Base-by-base conservation (phyloP, 2,329 filamentous ascomycete species). In the Xylaria hypoxylon region DNA sequence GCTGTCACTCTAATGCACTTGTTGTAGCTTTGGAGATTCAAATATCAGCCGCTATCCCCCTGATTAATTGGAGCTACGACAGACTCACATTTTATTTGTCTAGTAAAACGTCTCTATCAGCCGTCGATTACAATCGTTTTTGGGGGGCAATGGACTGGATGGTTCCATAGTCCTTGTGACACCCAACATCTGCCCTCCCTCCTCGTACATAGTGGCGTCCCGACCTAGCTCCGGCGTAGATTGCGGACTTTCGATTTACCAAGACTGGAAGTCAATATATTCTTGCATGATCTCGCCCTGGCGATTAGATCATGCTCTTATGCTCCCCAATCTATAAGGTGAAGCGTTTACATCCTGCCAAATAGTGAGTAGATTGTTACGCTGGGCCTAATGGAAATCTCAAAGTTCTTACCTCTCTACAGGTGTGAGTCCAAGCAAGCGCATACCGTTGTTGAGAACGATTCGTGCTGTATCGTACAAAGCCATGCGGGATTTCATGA, bases 371-470 rank as follows among this genome's bases (percentile, higher is more conserved):
- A 8, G 1, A 42, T 26, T 47, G 19, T n/a, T 22, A 35, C 17
- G 8, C 5, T 26, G 19, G 26, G 24, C 2, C 15, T 19, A 4
- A 47, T 33, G 5, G 42, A n/a, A 6, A n/a, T 19, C 13, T 33
- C 1, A 22, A n/a, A 26, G 15, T n/a, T 45, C 67, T 69, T 69
- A 76, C 80, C 88, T 83, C 77, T 95, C 89, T 53, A 97, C 90
- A 10, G 93, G 93, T 59, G 84, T 89, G 77, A 97, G 81, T 1
- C 93, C 93, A 70, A 97, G 82, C 73, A 96, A 79, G 69, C 86
- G 86, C 93, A 97, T 96, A 68, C 92, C 93, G 78, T 96, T 97
- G 74, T 86, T 86, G 69, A 97, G 82, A 40, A 95, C 92, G 67
- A 90, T 89, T 74, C 91, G 86, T 6, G 92, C 90, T 2, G 90